Base-by-base conservation (phyloP, 2,329 filamentous ascomycete species). In the Neonectria hederae region DNA sequence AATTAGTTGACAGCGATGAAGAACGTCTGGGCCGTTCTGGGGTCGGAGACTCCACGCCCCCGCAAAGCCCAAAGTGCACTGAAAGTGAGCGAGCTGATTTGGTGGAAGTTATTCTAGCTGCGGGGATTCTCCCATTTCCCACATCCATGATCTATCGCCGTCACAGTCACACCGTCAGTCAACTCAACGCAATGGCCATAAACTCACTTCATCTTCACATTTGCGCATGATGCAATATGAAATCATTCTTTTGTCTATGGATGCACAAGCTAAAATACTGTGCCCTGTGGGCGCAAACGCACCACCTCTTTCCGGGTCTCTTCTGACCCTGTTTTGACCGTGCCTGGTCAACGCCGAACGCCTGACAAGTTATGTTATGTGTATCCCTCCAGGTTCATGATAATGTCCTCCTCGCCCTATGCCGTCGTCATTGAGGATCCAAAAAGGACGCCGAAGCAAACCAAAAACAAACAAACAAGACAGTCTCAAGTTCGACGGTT, bases 401-500 rank as follows among this genome's bases (percentile, higher is more conserved):
- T 45, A 38, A 32, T 21, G 19, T 21, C 26, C 35, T 53, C 42
- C 28, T 22, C 57, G 22, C 11, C 9, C 24, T 45, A 14, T 40
- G 14, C 28, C 24, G 14, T 40, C 54, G 17, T 22, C 26, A 21
- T n/a, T 21, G 19, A 38, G 38, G 28, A 51, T 32, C 26, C 30
- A 42, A 17, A 22, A 51, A 35, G 28, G 17, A 49, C 26, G 28
- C 42, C 32, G 26, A 35, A 30, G 13, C 49, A 58, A 59, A 35
- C 52, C 45, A 45, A 56, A 55, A 35, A 42, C 19, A 55, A 52
- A 62, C 40, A 30, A 42, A n/a, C 58, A 64, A 43, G 28, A 49
- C 40, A 45, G 40, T 28, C 35, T 52, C 40, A 66, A 60, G 68
- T 70, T 71, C 84, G 84, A 62, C 87, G 83, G 67, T 84, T 86